phyloP scores from a whole-genome alignment of 176 grass and related monocot genomes.

The Hyparrhenia diplandra region DNA sequence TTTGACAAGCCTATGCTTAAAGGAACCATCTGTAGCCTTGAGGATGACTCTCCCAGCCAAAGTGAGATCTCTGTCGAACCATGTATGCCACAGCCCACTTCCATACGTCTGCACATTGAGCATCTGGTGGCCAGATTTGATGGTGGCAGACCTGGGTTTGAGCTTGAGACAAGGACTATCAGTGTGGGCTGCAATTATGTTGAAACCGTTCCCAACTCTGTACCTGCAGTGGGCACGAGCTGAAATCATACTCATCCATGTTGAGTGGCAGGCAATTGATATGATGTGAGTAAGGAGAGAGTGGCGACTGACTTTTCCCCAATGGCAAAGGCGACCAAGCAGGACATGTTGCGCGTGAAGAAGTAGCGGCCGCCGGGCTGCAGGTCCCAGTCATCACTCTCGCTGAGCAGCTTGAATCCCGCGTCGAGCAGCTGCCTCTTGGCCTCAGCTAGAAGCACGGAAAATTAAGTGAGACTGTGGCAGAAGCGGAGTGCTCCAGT shows the following conservation, averaged over 20 bases:
- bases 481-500: neutral
- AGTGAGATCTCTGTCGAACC: conserved; percentile 95
- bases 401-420: conserved; percentile 76
- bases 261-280: neutral
- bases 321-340: conserved; percentile 74
- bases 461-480: neutral
- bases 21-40: conserved; percentile 68
- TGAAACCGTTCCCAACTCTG: conserved; percentile 69
- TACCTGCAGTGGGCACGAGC: conserved; percentile 42
- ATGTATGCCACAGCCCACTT: conserved; percentile 82
- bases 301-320: conserved; percentile 59
- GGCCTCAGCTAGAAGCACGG: conserved; percentile 61
- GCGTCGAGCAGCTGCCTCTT: conserved; percentile 78
- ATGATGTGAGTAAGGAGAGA: neutral
- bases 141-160: conserved; percentile 75
- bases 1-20: conserved; percentile 79
- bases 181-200: conserved; percentile 89
- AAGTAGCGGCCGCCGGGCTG: conserved; percentile 95
- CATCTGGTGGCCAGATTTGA: conserved; percentile 78
- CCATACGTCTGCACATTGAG: conserved; percentile 93
- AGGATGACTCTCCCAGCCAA: conserved; percentile 86
- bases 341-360: conserved; percentile 98
- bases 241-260: neutral
- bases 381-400: conserved; percentile 91
- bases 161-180: conserved; percentile 97